Conservation (phyloP, 495 filamentous ascomycete genomes). For the Aspergillus sclerotioniger region DNA sequence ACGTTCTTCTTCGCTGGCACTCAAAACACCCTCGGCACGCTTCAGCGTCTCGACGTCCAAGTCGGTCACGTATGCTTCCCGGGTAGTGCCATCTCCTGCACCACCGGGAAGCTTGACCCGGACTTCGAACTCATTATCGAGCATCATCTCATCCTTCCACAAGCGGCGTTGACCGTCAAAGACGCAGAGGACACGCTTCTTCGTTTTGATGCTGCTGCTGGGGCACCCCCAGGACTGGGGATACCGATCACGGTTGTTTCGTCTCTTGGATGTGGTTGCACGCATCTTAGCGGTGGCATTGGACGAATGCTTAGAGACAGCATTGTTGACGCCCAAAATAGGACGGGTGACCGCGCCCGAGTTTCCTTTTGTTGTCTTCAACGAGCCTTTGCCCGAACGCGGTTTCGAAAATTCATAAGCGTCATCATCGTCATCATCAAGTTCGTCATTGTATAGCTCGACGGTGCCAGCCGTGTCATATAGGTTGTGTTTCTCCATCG, state of each 20-base stretch:
- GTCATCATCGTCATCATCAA: conserved; percentile 63
- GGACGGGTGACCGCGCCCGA: conserved; percentile 38
- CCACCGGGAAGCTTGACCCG: conserved; percentile 72
- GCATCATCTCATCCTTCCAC: conserved; percentile 99
- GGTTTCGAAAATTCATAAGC: conserved; percentile 46
- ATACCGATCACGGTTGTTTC: conserved; percentile 89
- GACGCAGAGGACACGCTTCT: conserved; percentile 91
- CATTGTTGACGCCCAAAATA: conserved; percentile 51
- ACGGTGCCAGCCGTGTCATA: conserved; percentile 54
- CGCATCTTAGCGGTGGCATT: conserved; percentile 34
- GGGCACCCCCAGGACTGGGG: conserved; percentile 90
- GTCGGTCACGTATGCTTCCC: conserved; percentile 79
- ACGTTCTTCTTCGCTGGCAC: conserved; percentile 77
- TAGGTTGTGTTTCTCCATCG: conserved; percentile 77
- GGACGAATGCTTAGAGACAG: conserved; percentile 40
- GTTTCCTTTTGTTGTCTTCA: conserved; percentile 40
- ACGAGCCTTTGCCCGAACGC: conserved; percentile 49
- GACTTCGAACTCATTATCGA: conserved; percentile 91
- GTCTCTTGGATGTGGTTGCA: conserved; percentile 58
- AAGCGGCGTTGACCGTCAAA: conserved; percentile 87
- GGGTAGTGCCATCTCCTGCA: conserved; percentile 54
- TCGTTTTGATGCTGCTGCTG: conserved; percentile 90
- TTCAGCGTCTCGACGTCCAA: conserved; percentile 88
- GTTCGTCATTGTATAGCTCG: conserved; percentile 53
- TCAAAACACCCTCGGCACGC: conserved; percentile 76